A percentile compares a stretch with the other conserved stretches of the same genome.
Evolutionary conservation across 306 rosid species (phyloP).

Genomic region (Cicer judaicum): DNA sequence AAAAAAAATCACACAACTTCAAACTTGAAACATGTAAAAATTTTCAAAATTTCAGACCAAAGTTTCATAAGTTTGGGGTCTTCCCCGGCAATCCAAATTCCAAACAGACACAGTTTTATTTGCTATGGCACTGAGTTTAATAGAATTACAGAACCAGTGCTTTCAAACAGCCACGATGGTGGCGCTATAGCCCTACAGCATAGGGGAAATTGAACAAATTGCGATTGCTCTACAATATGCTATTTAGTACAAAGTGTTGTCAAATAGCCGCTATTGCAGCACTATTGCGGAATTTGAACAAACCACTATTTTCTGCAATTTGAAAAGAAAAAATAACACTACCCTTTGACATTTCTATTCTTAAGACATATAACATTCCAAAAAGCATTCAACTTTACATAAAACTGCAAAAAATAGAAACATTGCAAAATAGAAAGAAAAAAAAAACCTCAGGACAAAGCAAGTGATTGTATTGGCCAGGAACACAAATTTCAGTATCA

Average conservation of each 20-base stretch:
- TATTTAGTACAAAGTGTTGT: no score
- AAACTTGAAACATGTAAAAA: not conserved
- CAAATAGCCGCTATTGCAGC: no score
- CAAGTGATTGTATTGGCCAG: conserved; percentile 69
- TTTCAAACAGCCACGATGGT: no score
- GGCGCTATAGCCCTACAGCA: no score
- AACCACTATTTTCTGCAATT: no score
- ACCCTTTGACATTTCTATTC: not conserved
- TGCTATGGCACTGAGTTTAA: not conserved
- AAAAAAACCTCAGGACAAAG: conserved; percentile 71
- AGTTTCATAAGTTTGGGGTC: not conserved
- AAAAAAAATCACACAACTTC: conserved; percentile 14
- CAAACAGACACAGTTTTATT: not conserved
- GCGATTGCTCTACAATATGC: no score
- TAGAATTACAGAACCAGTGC: not conserved
- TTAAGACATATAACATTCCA: not conserved
- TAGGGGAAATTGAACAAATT: no score
- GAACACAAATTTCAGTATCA: conserved; percentile 48
- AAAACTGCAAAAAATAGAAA: not conserved
- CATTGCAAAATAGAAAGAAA: no score
- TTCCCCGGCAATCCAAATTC: not conserved
- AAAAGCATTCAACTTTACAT: conserved; percentile 34
- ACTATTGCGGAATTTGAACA: no score
- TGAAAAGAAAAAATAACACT: not conserved
- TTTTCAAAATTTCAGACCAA: not conserved